Evolutionary conservation across 805 yeast species (phyloP), one percentile per base, ranked within the genome.

Genomic region (Cyberlindnera saturnus): DNA sequence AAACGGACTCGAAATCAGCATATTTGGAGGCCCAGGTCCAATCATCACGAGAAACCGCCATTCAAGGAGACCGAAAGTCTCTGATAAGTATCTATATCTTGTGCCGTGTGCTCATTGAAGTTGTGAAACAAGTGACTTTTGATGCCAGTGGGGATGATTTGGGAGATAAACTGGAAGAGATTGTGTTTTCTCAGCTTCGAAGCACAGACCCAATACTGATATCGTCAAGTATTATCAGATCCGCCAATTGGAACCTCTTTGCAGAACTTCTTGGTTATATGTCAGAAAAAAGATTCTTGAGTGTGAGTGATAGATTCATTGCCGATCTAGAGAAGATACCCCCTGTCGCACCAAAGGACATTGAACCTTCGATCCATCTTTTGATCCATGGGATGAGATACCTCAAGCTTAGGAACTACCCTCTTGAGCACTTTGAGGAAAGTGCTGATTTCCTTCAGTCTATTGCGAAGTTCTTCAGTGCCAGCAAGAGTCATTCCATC

Each of bases 381-480:
- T 66, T 93, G 38, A 85, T 95, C 29, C 83, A 86, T 55, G 98
- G 98, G 4, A 93, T 95, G 98, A 71, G 93, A 52, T 85, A 86
- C 55, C 64, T 93, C 41, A 79, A 78, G 47, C 67, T 93, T 39
- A 80, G 81, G 39, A 83, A 89, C 50, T 86, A 86, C 50, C 97
- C 99, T 0, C 70, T 91, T 50, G 97, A 93, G 46, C 75, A 72
- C 32, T 83, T 95, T 55, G 99, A 93, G 62, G 98, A 93, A 52
- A 78, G 90, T 50, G 96, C 97, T 0, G 96, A 88, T 48, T 93
- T 91, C 56, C 65, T 91, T 48, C 83, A 81, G 48, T 86, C 96
- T 14, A 63, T 93, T 34, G 86, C 91, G 2, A 90, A 91, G 57
- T 93, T 93, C 56, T 90, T 85, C 61, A 64, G 70, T 34, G 67